Conservation (phyloP, 2,329 filamentous ascomycete species). For the Phoma sp. region DNA sequence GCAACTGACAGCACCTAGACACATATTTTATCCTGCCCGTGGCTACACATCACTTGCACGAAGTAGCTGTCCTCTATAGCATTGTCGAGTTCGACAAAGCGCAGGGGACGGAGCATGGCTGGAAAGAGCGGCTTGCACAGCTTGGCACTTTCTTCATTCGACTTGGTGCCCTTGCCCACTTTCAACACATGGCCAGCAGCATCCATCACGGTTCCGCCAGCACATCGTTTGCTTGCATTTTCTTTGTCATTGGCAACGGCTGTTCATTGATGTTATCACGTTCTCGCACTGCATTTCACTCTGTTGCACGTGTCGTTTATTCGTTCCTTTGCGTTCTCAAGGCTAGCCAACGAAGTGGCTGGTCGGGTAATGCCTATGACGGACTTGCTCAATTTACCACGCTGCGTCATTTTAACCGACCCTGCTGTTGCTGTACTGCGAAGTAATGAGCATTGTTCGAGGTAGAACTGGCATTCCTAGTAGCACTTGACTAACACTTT, state of each 20-base stretch:
- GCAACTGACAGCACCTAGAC: background rate
- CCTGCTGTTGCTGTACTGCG: background rate
- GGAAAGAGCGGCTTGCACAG: slow-evolving; percentile 8
- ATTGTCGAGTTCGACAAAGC: background rate
- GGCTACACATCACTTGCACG: background rate
- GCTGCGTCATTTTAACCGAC: slow-evolving; percentile 2
- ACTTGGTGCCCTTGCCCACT: slow-evolving; percentile 13
- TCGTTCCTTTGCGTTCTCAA: background rate
- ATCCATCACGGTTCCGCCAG: slow-evolving; percentile 11
- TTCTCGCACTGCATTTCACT: background rate
- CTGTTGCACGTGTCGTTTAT: background rate
- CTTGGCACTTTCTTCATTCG: slow-evolving; percentile 15
- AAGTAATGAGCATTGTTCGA: background rate
- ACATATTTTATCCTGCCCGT: background rate
- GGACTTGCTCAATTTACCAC: background rate
- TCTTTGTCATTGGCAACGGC: background rate
- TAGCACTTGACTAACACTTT: background rate
- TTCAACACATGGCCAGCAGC: slow-evolving; percentile 2
- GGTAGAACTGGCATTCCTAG: background rate
- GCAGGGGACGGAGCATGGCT: background rate
- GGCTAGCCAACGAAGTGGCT: slow-evolving; percentile 1
- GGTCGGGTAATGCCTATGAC: background rate
- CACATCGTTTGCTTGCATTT: slow-evolving; percentile 2
- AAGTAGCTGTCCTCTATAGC: background rate
- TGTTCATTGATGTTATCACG: background rate